Conservation (phyloP, 345 rosid species). For the Erodium maritimum region DNA sequence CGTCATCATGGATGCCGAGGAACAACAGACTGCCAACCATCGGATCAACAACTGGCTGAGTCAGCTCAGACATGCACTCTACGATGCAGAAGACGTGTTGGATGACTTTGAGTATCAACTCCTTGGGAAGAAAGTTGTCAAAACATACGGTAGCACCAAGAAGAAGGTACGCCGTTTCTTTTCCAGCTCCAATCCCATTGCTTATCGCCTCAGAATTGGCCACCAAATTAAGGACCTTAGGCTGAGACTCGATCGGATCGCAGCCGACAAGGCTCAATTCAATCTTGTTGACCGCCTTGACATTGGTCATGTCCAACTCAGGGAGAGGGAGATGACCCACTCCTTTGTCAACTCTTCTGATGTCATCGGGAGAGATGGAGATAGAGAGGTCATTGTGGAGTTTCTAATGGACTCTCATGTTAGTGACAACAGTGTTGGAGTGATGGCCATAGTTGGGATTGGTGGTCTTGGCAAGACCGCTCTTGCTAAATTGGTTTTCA, state of each 20-base stretch:
- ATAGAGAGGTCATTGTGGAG: no score
- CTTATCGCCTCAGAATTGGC: constrained; percentile 5
- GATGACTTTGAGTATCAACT: constrained; percentile 8
- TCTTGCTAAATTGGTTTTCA: constrained; percentile 15
- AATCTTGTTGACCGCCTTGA: neutral
- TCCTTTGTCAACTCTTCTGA: no score
- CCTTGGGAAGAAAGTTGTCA: neutral
- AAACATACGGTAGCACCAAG: neutral
- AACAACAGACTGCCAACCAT: constrained; percentile 1
- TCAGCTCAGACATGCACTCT: constrained; percentile 7
- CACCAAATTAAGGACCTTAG: constrained; percentile 6
- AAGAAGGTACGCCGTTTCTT: constrained; percentile 9
- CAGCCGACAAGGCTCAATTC: constrained; percentile 3
- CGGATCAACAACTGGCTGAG: constrained; percentile 7
- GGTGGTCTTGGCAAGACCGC: constrained; percentile 20
- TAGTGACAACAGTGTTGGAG: neutral
- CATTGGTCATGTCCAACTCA: no score
- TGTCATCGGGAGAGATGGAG: no score
- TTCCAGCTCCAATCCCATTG: neutral
- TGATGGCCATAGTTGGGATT: constrained; percentile 15
- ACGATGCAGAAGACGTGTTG: no score
- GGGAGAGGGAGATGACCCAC: constrained; percentile 5
- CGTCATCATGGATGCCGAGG: constrained; percentile 14
- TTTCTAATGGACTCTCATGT: no score
- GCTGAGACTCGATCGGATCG: constrained; percentile 4